These are phyloP conservation scores for Alternaria brassicicola DNA, from an alignment of 2,329 filamentous ascomycete species.

Conservation along the genomic window DNA sequence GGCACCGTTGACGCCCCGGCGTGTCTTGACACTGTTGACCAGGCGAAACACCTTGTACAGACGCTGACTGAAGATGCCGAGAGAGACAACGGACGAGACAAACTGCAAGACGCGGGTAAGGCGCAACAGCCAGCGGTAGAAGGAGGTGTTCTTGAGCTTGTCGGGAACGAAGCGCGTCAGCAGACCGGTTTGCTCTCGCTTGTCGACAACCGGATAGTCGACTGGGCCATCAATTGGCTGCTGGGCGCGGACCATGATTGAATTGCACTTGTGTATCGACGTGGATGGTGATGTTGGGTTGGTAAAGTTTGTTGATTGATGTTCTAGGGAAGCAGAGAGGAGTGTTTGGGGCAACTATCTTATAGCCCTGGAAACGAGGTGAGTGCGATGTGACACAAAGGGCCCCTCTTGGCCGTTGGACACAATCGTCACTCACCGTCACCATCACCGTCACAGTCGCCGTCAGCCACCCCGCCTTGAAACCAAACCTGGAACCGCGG, in stretches of 20 bases:
- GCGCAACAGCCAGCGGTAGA: slow-evolving; percentile 44
- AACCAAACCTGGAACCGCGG: neutral
- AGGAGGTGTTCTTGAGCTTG: slow-evolving; percentile 24
- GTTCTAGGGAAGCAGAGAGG: neutral
- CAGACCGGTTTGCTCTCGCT: slow-evolving; percentile 34
- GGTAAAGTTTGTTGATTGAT: neutral
- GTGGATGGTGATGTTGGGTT: neutral
- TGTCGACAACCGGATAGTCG: slow-evolving; percentile 21
- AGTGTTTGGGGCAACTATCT: neutral
- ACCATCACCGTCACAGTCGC: neutral
- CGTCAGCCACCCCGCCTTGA: neutral
- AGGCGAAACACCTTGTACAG: slow-evolving; percentile 51
- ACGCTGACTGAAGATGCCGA: slow-evolving; percentile 53
- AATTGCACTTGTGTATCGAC: neutral
- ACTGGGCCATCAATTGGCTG: slow-evolving; percentile 19
- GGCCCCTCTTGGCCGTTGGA: neutral
- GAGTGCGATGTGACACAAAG: neutral
- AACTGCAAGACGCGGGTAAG: slow-evolving; percentile 53
- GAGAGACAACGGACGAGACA: slow-evolving; percentile 51
- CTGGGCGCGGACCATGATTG: slow-evolving; percentile 15
- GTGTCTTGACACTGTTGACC: slow-evolving; percentile 39
- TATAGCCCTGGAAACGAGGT: neutral
- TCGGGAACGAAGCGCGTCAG: slow-evolving; percentile 41
- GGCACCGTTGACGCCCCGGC: slow-evolving; percentile 37
- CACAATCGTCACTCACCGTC: slow-evolving; percentile 4